A percentile compares a stretch with the other conserved stretches of the same genome.
Conservation (phyloP, 2,329 filamentous ascomycete species). For the Tolypocladium pustulatum region DNA sequence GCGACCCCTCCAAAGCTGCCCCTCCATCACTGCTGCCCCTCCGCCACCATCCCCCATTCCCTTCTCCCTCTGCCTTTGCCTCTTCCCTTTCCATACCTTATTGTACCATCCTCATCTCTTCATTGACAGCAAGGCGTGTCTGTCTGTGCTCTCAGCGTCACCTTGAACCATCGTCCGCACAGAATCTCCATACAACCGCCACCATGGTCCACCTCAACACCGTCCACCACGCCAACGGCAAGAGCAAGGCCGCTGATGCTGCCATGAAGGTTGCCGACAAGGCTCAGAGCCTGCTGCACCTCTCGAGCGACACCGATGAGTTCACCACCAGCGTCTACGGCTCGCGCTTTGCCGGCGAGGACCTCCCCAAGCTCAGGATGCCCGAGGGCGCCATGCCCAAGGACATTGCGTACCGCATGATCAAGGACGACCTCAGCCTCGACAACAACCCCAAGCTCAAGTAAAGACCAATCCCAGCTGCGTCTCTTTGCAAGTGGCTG, state of each 20-base stretch:
- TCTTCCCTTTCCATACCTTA: background rate
- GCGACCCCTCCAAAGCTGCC: background rate
- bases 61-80: background rate
- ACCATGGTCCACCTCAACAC: conserved; percentile 42
- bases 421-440: conserved; percentile 85
- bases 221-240: conserved; percentile 21
- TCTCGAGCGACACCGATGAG: conserved; percentile 41
- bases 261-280: conserved; percentile 25
- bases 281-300: conserved; percentile 26
- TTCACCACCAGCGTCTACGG: conserved; percentile 81
- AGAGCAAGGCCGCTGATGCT: background rate
- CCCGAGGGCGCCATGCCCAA: conserved; percentile 83
- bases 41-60: background rate
- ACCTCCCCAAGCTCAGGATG: conserved; percentile 77
- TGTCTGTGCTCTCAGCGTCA: background rate
- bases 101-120: background rate
- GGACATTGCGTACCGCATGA: conserved; percentile 91
- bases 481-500: background rate
- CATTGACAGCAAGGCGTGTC: background rate
- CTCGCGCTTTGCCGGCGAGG: conserved; percentile 68
- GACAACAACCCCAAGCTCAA: conserved; percentile 87
- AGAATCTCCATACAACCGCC: background rate
- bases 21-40: background rate
- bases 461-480: conserved; percentile 25
- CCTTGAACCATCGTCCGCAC: background rate